Percentiles rank a stretch among this genome's conserved stretches.
phyloP scores from a whole-genome alignment of 495 filamentous ascomycete genomes.

The Cenococcum geophilum region DNA sequence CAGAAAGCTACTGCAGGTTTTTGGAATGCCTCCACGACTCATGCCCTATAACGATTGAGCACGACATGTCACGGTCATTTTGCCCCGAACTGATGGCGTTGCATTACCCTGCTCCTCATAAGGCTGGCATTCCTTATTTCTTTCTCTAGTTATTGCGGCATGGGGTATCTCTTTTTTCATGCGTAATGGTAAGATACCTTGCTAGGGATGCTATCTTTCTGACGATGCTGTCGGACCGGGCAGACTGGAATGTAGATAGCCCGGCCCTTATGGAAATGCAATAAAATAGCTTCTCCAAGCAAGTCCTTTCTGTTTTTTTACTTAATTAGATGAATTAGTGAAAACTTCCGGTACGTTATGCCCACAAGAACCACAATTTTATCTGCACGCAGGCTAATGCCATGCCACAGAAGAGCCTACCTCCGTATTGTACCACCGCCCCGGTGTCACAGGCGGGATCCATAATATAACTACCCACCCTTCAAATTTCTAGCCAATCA shows the following conservation, averaged over 20 bases:
- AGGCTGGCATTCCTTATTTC: neutral
- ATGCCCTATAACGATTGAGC: constrained; percentile 4
- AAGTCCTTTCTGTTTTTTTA: too few species aligned
- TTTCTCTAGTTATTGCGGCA: constrained; percentile 1
- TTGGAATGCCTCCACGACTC: neutral
- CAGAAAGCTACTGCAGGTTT: neutral
- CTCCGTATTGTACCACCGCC: too few species aligned
- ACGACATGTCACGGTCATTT: constrained; percentile 3
- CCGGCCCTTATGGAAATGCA: neutral
- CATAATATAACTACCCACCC: too few species aligned
- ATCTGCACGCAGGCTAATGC: too few species aligned
- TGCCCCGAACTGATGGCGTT: neutral
- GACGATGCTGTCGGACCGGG: neutral
- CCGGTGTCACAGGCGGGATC: too few species aligned
- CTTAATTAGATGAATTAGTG: too few species aligned
- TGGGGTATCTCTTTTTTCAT: neutral
- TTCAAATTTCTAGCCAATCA: too few species aligned
- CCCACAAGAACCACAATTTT: too few species aligned
- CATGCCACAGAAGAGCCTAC: too few species aligned
- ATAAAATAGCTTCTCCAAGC: constrained; percentile 3
- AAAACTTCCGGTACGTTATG: too few species aligned
- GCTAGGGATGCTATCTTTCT: constrained; percentile 2
- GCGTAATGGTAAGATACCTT: constrained; percentile 9
- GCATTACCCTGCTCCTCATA: neutral
- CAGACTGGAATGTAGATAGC: constrained; percentile 6